Percentiles rank a stretch among this genome's conserved stretches.
Conservation (phyloP, 345 rosid genomes). For the Corchorus olitorius region DNA sequence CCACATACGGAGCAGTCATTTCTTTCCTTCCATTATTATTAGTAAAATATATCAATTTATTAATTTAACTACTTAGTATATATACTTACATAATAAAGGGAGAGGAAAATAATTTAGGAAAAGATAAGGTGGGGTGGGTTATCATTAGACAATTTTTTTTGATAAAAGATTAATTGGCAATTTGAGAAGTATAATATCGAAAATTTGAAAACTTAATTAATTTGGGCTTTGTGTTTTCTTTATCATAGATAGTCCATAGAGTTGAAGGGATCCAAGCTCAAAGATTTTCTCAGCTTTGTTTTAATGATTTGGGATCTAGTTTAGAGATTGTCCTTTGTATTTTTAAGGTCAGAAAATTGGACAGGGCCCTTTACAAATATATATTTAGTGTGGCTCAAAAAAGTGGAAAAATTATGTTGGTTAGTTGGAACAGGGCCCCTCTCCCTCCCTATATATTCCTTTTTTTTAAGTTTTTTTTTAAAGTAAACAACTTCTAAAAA, state of each 20-base stretch:
- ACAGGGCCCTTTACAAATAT: background rate
- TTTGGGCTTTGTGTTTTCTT: background rate
- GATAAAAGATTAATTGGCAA: too few relatives aligned
- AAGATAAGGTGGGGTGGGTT: too few relatives aligned
- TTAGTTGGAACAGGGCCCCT: background rate
- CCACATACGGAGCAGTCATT: too few relatives aligned
- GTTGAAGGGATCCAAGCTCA: background rate
- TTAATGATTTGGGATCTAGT: conserved; percentile 3
- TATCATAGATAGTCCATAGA: too few relatives aligned
- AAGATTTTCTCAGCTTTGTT: background rate
- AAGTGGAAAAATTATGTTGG: background rate
- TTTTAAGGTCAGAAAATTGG: background rate
- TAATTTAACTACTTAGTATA: too few relatives aligned
- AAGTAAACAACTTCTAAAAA: too few relatives aligned
- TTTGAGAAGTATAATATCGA: background rate
- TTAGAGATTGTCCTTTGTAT: background rate
- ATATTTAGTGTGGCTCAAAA: background rate
- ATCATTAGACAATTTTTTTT: too few relatives aligned
- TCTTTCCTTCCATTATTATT: too few relatives aligned
- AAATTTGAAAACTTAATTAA: background rate
- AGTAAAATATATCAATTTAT: too few relatives aligned
- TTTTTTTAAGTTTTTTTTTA: background rate
- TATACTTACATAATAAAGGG: too few relatives aligned
- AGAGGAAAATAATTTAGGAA: too few relatives aligned
- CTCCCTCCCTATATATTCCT: background rate